Percentiles rank a stretch among this genome's conserved stretches.
These are phyloP conservation scores for Aspergillus pseudoglaucus DNA, from an alignment of 2,329 filamentous ascomycete genomes.

Conservation along the genomic window DNA sequence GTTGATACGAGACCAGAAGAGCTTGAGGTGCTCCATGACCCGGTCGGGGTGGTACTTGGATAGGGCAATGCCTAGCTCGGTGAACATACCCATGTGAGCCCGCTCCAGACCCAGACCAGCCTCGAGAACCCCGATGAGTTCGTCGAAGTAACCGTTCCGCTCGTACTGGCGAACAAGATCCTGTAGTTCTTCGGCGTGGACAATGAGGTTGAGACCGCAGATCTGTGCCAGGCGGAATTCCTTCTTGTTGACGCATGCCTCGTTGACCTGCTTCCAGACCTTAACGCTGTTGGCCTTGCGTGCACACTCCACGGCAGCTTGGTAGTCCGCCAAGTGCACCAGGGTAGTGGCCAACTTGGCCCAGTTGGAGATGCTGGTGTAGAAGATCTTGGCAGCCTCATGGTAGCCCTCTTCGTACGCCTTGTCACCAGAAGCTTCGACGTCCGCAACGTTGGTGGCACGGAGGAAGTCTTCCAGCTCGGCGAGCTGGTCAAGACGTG, in stretches of 20 bases:
- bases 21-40: slow-evolving; percentile 96
- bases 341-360: slow-evolving; percentile 96
- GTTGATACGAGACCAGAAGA: slow-evolving; percentile 98
- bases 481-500: slow-evolving; percentile 79
- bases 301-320: slow-evolving; percentile 93
- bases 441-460: slow-evolving; percentile 85
- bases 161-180: slow-evolving; percentile 96
- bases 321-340: slow-evolving; percentile 95
- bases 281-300: slow-evolving; percentile 99
- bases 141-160: slow-evolving; percentile 94
- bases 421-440: slow-evolving; percentile 97
- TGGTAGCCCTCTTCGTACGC: slow-evolving; percentile 91
- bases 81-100: slow-evolving; percentile 97
- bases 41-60: slow-evolving; percentile 93
- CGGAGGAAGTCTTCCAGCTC: slow-evolving; percentile 96
- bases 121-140: slow-evolving; percentile 89
- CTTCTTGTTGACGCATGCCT: slow-evolving; percentile 93
- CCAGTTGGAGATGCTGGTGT: slow-evolving; percentile 97
- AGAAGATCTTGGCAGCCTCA: slow-evolving; percentile 98
- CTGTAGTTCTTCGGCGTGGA: slow-evolving; percentile 91
- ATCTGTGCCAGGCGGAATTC: slow-evolving; percentile 98
- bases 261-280: slow-evolving; percentile 98
- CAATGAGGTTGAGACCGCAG: slow-evolving; percentile 94
- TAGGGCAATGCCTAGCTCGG: slow-evolving; percentile 81
- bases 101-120: slow-evolving; percentile 89